These are phyloP conservation scores for Colletotrichum coccodes DNA, from an alignment of 2,329 filamentous ascomycete species.

Conservation along the genomic window DNA sequence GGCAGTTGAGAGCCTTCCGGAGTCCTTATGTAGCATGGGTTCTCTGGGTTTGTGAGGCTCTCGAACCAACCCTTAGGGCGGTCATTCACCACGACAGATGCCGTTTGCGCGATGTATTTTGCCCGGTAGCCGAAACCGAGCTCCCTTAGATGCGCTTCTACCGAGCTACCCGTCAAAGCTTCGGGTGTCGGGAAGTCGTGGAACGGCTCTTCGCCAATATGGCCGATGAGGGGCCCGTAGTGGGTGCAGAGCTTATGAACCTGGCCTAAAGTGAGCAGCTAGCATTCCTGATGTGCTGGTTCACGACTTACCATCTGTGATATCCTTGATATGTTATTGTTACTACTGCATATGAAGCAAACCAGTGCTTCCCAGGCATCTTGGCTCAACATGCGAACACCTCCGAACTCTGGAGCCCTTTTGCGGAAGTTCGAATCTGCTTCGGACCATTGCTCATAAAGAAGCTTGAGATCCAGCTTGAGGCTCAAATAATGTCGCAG, in stretches of 20 bases:
- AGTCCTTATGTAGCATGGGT: slow-evolving; percentile 62
- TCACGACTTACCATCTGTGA: slow-evolving; percentile 80
- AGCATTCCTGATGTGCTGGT: not conserved
- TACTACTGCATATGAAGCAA: slow-evolving; percentile 97
- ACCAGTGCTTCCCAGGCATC: slow-evolving; percentile 96
- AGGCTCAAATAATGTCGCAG: slow-evolving; percentile 90
- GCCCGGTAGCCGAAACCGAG: slow-evolving; percentile 96
- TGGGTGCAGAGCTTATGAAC: slow-evolving; percentile 88
- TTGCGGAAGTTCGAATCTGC: slow-evolving; percentile 89
- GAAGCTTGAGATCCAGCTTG: slow-evolving; percentile 74
- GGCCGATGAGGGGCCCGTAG: slow-evolving; percentile 82
- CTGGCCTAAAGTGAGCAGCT: slow-evolving; percentile 45
- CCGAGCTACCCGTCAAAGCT: slow-evolving; percentile 76
- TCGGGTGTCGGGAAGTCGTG: slow-evolving; percentile 88
- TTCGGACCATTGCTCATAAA: slow-evolving; percentile 90
- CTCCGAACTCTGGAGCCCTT: slow-evolving; percentile 87
- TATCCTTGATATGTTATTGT: slow-evolving; percentile 97
- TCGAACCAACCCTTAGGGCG: slow-evolving; percentile 81
- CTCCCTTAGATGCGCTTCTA: slow-evolving; percentile 82
- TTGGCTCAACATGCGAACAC: slow-evolving; percentile 91
- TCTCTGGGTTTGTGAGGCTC: slow-evolving; percentile 80
- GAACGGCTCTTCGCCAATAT: slow-evolving; percentile 76
- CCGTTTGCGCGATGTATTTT: slow-evolving; percentile 90
- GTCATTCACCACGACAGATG: slow-evolving; percentile 75
- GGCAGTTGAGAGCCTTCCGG: slow-evolving; percentile 56